phyloP scores from a whole-genome alignment of 2,329 filamentous ascomycete species.

The Shiraia bambusicola region DNA sequence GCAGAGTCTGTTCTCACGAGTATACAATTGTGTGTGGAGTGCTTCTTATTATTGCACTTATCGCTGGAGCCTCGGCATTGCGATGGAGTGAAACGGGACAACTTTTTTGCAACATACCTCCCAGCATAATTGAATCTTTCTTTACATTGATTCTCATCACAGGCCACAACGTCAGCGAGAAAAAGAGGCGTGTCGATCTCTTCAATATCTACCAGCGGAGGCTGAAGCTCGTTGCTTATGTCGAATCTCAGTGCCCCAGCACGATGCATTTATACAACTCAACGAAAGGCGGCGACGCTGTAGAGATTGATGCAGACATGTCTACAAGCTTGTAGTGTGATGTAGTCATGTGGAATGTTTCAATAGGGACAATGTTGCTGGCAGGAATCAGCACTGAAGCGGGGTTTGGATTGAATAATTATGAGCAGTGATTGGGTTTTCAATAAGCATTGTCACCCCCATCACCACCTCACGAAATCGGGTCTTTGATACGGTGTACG shows the following conservation, averaged over 20 bases:
- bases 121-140: conserved; percentile 6
- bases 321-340: neutral
- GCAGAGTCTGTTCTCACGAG: conserved; percentile 4
- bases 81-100: conserved; percentile 6
- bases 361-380: too few relatives aligned
- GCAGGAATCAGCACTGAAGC: too few relatives aligned
- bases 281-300: too few relatives aligned
- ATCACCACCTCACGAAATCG: too few relatives aligned
- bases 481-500: too few relatives aligned
- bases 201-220: conserved; percentile 1
- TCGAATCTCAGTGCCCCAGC: neutral
- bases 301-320: too few relatives aligned
- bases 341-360: too few relatives aligned
- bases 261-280: too few relatives aligned
- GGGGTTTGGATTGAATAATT: too few relatives aligned
- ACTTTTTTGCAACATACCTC: conserved; percentile 8
- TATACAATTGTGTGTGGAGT: conserved; percentile 3
- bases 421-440: too few relatives aligned
- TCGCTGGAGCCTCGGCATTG: conserved; percentile 5
- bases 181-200: conserved; percentile 5
- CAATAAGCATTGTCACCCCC: too few relatives aligned
- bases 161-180: conserved; percentile 6
- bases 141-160: conserved; percentile 7
- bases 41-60: neutral
- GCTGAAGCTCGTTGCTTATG: conserved; percentile 3